Evolutionary conservation across 2,329 filamentous ascomycete species (phyloP), one percentile per base, ranked within the genome.

Genomic region (Penicillium griseofulvum): DNA sequence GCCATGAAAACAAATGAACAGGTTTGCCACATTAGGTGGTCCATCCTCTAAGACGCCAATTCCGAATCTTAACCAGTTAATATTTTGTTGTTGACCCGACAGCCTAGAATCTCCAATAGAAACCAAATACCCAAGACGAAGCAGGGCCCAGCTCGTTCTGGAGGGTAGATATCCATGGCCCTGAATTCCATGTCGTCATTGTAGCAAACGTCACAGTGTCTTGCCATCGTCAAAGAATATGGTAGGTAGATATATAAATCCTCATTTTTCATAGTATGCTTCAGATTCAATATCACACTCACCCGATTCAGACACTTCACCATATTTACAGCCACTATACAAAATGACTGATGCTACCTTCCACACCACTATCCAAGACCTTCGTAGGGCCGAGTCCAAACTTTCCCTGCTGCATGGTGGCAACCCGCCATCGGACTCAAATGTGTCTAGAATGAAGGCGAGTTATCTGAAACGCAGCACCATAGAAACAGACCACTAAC

Each of bases 401-500:
- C 29, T 45, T 34, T 45, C 43, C 29, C 14, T 24, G 14, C 24
- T 33, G 14, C 43, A 45, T 8, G 14, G 43, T 45, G 43, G 43
- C 14, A 33, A 34, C 9, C 5, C 43, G 3, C 43, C 43, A n/a
- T 17, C 43, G 6, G 12, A 45, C 43, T 45, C 43, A 8, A 33
- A 45, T 33, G 43, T 45, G 14, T 45, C 43, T n/a, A 45, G 43
- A 34, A 45, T 45, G 43, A 80, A 81, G 74, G 79, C 80, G 63
- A 52, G 64, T 52, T 26, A 5, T 2, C 24, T 28, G 10, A n/a
- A 9, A 19, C 2, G 5, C 7, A 28, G 19, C 2, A 14, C 6
- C 12, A n/a, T 26, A n/a, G n/a, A 28, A 5, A 11, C 14, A 19
- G 4, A 22, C 26, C 5, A 5, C n/a, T 34, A 17, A 11, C 28